Base-by-base conservation (phyloP, 306 rosid genomes). In the Lathyrus tuberosus region DNA sequence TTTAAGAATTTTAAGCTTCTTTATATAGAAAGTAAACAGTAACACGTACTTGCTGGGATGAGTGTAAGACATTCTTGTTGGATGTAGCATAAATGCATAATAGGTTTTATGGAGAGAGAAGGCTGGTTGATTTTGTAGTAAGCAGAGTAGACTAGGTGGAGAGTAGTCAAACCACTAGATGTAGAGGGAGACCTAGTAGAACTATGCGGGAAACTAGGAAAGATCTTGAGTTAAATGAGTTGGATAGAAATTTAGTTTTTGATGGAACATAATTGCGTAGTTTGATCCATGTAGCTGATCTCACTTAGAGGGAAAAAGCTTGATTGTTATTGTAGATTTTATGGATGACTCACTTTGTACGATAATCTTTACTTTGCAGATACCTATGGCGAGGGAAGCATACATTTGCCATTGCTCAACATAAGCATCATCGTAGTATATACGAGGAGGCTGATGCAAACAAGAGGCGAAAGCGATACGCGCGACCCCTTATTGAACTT, bases 371-470 rank as follows among this genome's bases (percentile, higher is more conserved):
- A 35, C 54, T 56, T 5, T 80, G 73, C 75, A 94, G 99, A 82
- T 94, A 94, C 72, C 78, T 94, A 49, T 94, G 99, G 99, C 95
- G 95, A 62, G 92, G 84, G 70, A 91, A 87, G 76, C 74, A 88
- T 78, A 81, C 99, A 14, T 94, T 87, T 76, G 99, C 96, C 82
- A 94, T 94, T 77, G 88, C 99, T 80, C 99, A 88, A 80, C 99
- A 94, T 84, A 94, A 94, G 86, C 97, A 94, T 79, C 97, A 91
- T 66, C 89, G 12, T 22, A 94, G 86, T 65, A 87, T 91, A 76
- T 94, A 87, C 0, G 99, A 94, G 85, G 99, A 94, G 82, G 99
- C 99, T 69, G 96, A 94, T 81, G 64, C 99, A 77, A 94, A 94
- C 86, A 94, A 94, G 77, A 86, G 99, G 80, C 86, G 97, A 67